These are phyloP conservation scores for Schwanniomyces sp. DNA, from an alignment of 805 yeast species.

Conservation along the genomic window DNA sequence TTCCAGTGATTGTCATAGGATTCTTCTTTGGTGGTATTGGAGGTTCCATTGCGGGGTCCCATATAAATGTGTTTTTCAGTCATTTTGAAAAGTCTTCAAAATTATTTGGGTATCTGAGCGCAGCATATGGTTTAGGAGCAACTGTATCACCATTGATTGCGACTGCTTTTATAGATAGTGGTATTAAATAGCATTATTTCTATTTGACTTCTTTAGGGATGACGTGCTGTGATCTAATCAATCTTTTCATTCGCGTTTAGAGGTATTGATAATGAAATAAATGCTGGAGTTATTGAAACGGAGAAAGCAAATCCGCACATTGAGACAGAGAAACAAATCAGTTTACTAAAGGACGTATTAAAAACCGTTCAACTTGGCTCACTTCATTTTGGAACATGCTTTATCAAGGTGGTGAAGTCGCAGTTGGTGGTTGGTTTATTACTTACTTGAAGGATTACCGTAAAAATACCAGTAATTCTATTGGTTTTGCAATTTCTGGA, in stretches of 20 bases:
- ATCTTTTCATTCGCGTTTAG: conserved; percentile 45
- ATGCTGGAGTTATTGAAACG: conserved; percentile 27
- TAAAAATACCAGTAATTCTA: conserved; percentile 41
- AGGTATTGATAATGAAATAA: conserved; percentile 47
- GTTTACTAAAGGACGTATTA: conserved; percentile 36
- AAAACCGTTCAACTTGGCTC: conserved; percentile 43
- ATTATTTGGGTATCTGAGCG: conserved; percentile 64
- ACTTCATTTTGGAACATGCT: conserved; percentile 55
- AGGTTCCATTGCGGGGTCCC: conserved; percentile 48
- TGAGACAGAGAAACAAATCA: conserved; percentile 1
- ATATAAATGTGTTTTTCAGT: conserved; percentile 52
- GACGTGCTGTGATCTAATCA: conserved; percentile 28
- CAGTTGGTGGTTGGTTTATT: conserved; percentile 71
- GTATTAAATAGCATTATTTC: conserved; percentile 52
- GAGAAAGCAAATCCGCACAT: conserved; percentile 7
- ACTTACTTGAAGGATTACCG: conserved; percentile 60
- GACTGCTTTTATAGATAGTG: conserved; percentile 50
- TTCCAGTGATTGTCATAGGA: conserved; percentile 48
- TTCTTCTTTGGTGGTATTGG: conserved; percentile 63
- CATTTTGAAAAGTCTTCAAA: conserved; percentile 54
- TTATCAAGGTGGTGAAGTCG: conserved; percentile 69
- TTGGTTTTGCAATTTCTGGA: conserved; percentile 67
- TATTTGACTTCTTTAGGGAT: conserved; percentile 47
- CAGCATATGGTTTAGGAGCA: conserved; percentile 71
- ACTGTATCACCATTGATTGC: conserved; percentile 67